These are phyloP conservation scores for Pseudoneurospora amorphoporcata DNA, from an alignment of 495 filamentous ascomycete species.

Conservation along the genomic window DNA sequence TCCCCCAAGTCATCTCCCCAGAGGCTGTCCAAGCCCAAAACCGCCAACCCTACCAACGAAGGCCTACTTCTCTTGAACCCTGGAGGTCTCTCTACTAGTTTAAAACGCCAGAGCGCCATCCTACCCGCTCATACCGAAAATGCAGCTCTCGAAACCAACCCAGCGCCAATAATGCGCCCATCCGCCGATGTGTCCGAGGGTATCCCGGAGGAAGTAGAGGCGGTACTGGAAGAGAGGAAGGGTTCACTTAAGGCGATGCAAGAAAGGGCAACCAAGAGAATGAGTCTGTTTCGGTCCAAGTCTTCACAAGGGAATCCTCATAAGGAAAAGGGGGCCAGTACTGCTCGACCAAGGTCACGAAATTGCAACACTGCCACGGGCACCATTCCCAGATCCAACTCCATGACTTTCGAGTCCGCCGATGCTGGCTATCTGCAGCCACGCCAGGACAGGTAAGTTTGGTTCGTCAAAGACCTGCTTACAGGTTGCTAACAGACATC, in stretches of 20 bases:
- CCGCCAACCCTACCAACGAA: slow-evolving; percentile 32
- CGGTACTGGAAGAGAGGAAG: slow-evolving; percentile 1
- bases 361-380: slow-evolving; percentile 3
- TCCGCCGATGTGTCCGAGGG: slow-evolving; percentile 2
- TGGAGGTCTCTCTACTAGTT: slow-evolving; percentile 21
- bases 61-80: slow-evolving; percentile 29
- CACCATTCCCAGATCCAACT: slow-evolving; percentile 16
- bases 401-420: slow-evolving; percentile 26
- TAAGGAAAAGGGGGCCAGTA: slow-evolving; percentile 8
- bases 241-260: slow-evolving; percentile 11
- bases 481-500: slow-evolving; percentile 6
- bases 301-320: slow-evolving; percentile 14
- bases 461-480: too few relatives aligned
- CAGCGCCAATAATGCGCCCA: slow-evolving; percentile 2
- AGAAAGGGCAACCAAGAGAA: slow-evolving; percentile 13
- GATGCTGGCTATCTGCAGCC: slow-evolving; percentile 18
- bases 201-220: slow-evolving; percentile 1
- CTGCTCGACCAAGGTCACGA: slow-evolving; percentile 8
- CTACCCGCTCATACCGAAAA: slow-evolving; percentile 11
- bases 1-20: slow-evolving; percentile 12
- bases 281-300: slow-evolving; percentile 25
- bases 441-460: slow-evolving; percentile 15
- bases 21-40: slow-evolving; percentile 40
- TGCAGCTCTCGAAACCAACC: slow-evolving; percentile 11
- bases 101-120: slow-evolving; percentile 16